A percentile compares a stretch with the other conserved stretches of the same genome.
These are phyloP conservation scores for Quercus robur DNA, from an alignment of 306 rosid genomes.

Conservation along the genomic window DNA sequence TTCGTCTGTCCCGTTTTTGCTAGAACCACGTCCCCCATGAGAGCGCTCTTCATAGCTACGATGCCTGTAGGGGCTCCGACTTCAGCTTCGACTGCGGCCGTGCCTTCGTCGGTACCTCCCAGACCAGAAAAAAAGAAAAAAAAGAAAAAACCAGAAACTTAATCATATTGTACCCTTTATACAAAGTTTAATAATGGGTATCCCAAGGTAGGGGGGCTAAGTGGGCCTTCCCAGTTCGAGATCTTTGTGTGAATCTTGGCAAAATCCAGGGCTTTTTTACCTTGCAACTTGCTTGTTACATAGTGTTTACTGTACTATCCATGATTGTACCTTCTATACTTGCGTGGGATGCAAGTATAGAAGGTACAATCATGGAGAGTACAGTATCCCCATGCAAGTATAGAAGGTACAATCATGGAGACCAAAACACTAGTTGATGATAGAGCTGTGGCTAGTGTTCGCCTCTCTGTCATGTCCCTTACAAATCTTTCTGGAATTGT, in stretches of 20 bases:
- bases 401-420: too few relatives aligned
- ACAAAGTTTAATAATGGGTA: conserved; percentile 24
- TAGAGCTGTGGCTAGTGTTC: conserved; percentile 29
- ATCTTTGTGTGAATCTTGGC: conserved; percentile 52
- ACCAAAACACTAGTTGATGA: conserved; percentile 16
- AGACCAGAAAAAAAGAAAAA: conserved; percentile 1
- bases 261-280: conserved; percentile 80
- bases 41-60: conserved; percentile 64
- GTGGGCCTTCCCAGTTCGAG: conserved; percentile 31
- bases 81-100: conserved; percentile 52
- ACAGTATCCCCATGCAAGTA: too few relatives aligned
- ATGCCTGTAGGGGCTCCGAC: conserved; percentile 72
- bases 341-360: conserved; percentile 38
- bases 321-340: conserved; percentile 74
- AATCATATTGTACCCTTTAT: conserved; percentile 5
- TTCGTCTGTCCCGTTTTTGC: conserved; percentile 21
- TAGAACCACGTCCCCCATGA: conserved; percentile 38
- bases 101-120: conserved; percentile 36
- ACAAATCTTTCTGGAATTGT: conserved; percentile 85
- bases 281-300: conserved; percentile 85
- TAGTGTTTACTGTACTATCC: conserved; percentile 91
- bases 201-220: conserved; percentile 29
- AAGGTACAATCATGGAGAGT: too few relatives aligned
- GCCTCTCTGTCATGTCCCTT: conserved; percentile 70
- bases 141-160: background rate